Conservation (phyloP, 139 green algal species). For the Chloropicon primus region DNA sequence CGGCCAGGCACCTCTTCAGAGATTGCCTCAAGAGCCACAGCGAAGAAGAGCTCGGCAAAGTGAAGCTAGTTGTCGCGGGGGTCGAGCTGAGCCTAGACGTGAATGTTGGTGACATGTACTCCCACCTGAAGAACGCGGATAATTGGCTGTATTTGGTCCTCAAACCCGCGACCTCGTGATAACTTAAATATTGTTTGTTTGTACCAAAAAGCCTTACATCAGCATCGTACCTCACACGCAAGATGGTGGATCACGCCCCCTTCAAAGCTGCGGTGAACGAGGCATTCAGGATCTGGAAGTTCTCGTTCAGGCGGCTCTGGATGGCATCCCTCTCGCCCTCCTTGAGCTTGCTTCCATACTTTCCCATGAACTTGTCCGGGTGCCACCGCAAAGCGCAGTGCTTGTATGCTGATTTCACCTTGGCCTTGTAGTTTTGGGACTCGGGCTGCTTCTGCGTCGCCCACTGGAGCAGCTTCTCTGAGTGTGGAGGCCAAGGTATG, state of each 20-base stretch:
- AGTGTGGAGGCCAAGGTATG: background rate
- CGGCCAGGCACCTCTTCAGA: background rate
- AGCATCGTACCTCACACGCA: too few relatives aligned
- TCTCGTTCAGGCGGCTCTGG: background rate
- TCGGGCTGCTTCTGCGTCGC: background rate
- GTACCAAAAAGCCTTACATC: too few relatives aligned
- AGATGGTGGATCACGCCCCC: background rate
- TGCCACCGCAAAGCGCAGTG: background rate
- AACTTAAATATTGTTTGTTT: too few relatives aligned
- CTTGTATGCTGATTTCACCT: background rate
- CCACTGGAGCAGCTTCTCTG: background rate
- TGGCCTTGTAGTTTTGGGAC: background rate
- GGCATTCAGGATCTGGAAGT: background rate
- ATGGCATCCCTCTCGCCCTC: background rate
- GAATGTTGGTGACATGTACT: background rate
- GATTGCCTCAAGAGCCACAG: too few relatives aligned
- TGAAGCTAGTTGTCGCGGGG: background rate
- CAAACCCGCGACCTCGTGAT: background rate
- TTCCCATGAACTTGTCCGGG: background rate
- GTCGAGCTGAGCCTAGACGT: background rate
- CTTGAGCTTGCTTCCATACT: background rate
- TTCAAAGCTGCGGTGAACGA: background rate
- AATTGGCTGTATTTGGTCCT: background rate
- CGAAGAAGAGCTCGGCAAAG: too few relatives aligned
- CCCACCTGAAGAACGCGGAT: background rate